A percentile compares a stretch with the other conserved stretches of the same genome.
These are phyloP conservation scores for Zalerion maritima DNA, from an alignment of 495 filamentous ascomycete species.

Conservation along the genomic window DNA sequence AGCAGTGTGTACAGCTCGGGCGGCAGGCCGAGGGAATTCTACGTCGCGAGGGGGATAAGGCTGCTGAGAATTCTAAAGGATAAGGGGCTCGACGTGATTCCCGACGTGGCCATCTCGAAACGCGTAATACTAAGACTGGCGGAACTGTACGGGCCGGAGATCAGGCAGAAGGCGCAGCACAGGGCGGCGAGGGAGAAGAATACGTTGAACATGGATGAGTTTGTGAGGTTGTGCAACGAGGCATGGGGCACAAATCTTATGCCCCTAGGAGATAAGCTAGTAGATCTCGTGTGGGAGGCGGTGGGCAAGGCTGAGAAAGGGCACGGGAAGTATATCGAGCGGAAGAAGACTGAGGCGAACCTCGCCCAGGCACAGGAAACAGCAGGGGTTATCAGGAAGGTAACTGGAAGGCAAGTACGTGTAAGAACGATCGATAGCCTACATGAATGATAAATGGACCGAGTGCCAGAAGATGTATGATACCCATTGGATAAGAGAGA, in stretches of 20 bases:
- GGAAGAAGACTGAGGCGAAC: no score
- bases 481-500: no score
- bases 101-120: slow-evolving; percentile 1
- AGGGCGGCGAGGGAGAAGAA: slow-evolving; percentile 10
- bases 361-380: no score
- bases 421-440: no score
- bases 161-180: slow-evolving; percentile 3
- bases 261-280: slow-evolving; percentile 9
- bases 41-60: slow-evolving; percentile 11
- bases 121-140: slow-evolving; percentile 11
- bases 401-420: no score
- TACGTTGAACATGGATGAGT: slow-evolving; percentile 9
- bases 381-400: no score
- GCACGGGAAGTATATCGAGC: no score
- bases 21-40: slow-evolving; percentile 7
- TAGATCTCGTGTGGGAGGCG: no score
- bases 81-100: slow-evolving; percentile 9
- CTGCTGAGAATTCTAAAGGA: slow-evolving; percentile 13
- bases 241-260: slow-evolving; percentile 21
- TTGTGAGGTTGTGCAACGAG: slow-evolving; percentile 15
- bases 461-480: no score
- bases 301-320: no score
- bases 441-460: no score
- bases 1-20: no score
- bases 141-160: slow-evolving; percentile 13